Evolutionary conservation across 768 basidiomycete species (phyloP).

Genomic region (Podaxis sp.): DNA sequence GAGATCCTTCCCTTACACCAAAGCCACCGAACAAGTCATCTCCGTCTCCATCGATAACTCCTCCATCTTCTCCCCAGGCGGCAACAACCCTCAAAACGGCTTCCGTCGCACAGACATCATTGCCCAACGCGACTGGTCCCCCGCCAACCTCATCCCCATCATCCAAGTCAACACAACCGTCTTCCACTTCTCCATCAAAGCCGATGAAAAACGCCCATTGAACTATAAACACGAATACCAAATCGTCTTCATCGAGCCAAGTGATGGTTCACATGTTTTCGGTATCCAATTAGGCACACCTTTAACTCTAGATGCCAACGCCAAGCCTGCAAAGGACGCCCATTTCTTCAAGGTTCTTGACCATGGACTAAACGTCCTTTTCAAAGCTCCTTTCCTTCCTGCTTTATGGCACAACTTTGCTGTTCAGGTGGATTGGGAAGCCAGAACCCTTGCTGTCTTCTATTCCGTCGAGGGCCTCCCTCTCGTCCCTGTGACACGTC

Average conservation of each 20-base stretch:
- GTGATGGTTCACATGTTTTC: conserved; percentile 60
- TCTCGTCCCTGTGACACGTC: conserved; percentile 42
- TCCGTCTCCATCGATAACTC: conserved; percentile 56
- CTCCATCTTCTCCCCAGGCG: conserved; percentile 56
- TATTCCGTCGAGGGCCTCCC: conserved; percentile 44
- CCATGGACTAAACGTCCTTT: conserved; percentile 52
- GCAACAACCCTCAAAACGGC: conserved; percentile 47
- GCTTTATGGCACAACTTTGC: conserved; percentile 62
- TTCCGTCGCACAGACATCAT: conserved; percentile 64
- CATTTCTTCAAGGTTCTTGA: conserved; percentile 55
- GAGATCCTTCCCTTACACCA: conserved; percentile 23
- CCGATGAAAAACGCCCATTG: conserved; percentile 35
- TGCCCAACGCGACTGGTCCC: conserved; percentile 41
- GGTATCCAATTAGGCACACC: conserved; percentile 60
- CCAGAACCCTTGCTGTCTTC: conserved; percentile 46
- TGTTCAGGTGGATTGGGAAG: conserved; percentile 54
- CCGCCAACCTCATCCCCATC: conserved; percentile 34
- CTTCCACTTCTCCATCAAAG: conserved; percentile 51
- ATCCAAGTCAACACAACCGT: conserved; percentile 42
- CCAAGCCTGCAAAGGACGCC: conserved; percentile 41
- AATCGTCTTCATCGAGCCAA: conserved; percentile 61
- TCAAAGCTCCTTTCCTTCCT: conserved; percentile 43
- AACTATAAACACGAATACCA: conserved; percentile 63
- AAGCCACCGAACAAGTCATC: conserved; percentile 47
- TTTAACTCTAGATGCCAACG: conserved; percentile 51